phyloP scores from a whole-genome alignment of 2,329 filamentous ascomycete genomes.

The Claviceps sp. region DNA sequence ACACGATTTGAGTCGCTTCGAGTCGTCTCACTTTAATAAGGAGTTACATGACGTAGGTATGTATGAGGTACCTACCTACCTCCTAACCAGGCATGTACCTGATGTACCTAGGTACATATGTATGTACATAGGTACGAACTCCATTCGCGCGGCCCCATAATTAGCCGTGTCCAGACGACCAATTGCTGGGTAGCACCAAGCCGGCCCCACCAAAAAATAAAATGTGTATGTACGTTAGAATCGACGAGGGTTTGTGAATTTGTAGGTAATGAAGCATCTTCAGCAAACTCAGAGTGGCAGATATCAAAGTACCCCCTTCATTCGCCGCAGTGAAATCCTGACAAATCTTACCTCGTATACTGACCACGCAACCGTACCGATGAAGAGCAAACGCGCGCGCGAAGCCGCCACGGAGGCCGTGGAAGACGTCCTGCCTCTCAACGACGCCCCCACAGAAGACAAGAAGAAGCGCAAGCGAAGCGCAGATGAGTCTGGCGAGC shows the following conservation, averaged over 20 bases:
- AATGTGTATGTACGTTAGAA: not conserved
- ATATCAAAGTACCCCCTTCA: too few species aligned
- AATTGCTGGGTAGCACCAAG: not conserved
- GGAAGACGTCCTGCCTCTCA: conserved; percentile 12
- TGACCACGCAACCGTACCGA: not conserved
- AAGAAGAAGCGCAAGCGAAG: conserved; percentile 27
- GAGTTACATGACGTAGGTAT: too few species aligned
- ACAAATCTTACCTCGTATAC: too few species aligned
- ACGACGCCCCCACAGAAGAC: conserved; percentile 15
- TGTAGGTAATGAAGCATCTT: too few species aligned
- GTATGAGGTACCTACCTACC: too few species aligned
- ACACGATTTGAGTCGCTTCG: too few species aligned
- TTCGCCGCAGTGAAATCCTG: not conserved
- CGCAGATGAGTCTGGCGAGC: conserved; percentile 13
- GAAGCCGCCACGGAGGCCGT: conserved; percentile 18
- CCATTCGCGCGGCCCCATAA: not conserved
- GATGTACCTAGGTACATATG: too few species aligned
- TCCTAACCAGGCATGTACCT: too few species aligned
- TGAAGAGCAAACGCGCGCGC: conserved; percentile 28
- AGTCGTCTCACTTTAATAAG: too few species aligned
- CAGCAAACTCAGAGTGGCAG: too few species aligned
- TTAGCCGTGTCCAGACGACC: not conserved
- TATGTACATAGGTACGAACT: not conserved
- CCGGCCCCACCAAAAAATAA: not conserved
- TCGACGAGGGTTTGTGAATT: too few species aligned